Evolutionary conservation across 2,329 filamentous ascomycete genomes (phyloP), one percentile per base, ranked within the genome.

Genomic region (Alternaria sp.): DNA sequence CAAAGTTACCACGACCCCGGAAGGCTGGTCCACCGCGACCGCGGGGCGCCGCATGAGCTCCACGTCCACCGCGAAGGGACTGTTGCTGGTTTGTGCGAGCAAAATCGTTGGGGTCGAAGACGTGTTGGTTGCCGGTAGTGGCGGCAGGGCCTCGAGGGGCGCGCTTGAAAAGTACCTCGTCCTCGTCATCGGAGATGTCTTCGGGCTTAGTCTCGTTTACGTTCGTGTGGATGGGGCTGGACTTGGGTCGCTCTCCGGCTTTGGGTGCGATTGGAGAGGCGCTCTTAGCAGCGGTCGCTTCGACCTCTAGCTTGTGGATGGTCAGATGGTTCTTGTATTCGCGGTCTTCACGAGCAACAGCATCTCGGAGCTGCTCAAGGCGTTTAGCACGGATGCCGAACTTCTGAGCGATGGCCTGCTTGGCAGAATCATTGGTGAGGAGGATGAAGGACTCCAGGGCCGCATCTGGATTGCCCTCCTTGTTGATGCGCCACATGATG

Each of bases 381-480:
- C 82, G 81, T 77, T 84, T 85, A 32, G 78, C 80, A 40, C 83
- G 81, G 50, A 85, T 82, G 63, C 84, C 83, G 58, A 85, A 85
- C 23, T 83, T 82, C 57, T 82, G 81, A 15, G 83, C 83, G 59
- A 82, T 81, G 12, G 74, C 71, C 52, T 83, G 80, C 70, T 85
- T 85, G 25, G 70, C 68, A 1, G 80, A 73, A 63, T 85, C 83
- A 65, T 85, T 85, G 57, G 83, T 85, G 46, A 85, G 77, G 65
- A 85, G 82, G 63, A 85, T 85, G 75, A 83, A 85, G 8, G 82
- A 82, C 65, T 83, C 83, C 6, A 85, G 77, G 9, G 83, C 82
- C 40, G 82, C 80, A 32, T 82, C 78, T 2, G 82, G 82, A 61
- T 85, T 82, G 10, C 76, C 73, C 61, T 85, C 83, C 58, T 84